Conservation (phyloP, 2,329 filamentous ascomycete genomes). For the Biscogniauxia marginata region DNA sequence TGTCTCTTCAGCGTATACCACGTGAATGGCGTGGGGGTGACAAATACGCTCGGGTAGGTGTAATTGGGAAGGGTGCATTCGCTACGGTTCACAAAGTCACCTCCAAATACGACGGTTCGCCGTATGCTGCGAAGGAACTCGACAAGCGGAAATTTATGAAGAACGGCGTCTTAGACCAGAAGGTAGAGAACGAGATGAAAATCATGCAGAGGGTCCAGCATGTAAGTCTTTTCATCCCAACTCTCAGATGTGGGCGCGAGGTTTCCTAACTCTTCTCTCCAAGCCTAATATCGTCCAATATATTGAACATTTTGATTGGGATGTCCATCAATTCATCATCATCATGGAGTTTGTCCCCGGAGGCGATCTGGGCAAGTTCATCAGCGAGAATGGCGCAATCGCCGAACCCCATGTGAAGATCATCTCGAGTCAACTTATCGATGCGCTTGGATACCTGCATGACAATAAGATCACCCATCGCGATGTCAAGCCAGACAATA, state of each 20-base stretch:
- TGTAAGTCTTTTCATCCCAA: conserved; percentile 49
- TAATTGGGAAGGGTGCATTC: conserved; percentile 91
- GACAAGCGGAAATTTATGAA: conserved; percentile 93
- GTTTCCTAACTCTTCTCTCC: conserved; percentile 20
- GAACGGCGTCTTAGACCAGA: conserved; percentile 83
- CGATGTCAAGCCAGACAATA: conserved; percentile 99
- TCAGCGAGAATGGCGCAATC: conserved; percentile 61
- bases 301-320: conserved; percentile 82
- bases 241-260: not conserved
- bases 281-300: conserved; percentile 89
- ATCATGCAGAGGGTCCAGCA: conserved; percentile 89
- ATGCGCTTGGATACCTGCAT: conserved; percentile 84
- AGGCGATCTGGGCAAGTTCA: conserved; percentile 78
- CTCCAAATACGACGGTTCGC: conserved; percentile 75
- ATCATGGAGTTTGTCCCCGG: conserved; percentile 90
- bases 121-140: conserved; percentile 91
- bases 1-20: conserved; percentile 37
- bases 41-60: conserved; percentile 78
- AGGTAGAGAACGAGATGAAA: conserved; percentile 94
- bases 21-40: conserved; percentile 80
- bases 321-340: conserved; percentile 83
- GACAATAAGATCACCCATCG: conserved; percentile 87
- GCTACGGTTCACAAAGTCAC: conserved; percentile 91
- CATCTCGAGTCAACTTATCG: conserved; percentile 74
- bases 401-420: conserved; percentile 66